Evolutionary conservation across 306 rosid genomes (phyloP).

Genomic region (Psophocarpus tetragonolobus): DNA sequence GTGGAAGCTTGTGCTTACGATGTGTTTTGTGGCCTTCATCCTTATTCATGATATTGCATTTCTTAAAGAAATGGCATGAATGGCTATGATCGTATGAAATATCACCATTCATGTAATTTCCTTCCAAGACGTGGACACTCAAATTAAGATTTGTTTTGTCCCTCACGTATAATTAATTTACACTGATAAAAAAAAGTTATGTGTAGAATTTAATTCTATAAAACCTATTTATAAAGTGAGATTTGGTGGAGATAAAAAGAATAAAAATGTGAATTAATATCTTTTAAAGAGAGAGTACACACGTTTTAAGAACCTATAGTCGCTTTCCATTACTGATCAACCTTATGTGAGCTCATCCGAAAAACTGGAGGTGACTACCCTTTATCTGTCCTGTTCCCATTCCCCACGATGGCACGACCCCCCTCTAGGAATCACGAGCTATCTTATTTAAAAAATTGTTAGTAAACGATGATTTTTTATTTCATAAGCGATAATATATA

Average conservation of each 20-base stretch:
- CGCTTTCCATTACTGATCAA: background rate
- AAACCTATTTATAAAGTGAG: too few species aligned
- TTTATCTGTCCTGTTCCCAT: background rate
- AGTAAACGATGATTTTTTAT: background rate
- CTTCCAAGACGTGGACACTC: background rate
- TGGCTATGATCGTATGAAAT: background rate
- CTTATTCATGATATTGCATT: background rate
- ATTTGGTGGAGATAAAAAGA: too few species aligned
- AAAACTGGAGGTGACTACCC: background rate
- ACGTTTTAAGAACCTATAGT: too few species aligned
- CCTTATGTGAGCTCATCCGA: background rate
- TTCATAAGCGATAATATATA: background rate
- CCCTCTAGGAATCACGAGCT: background rate
- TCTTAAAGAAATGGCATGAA: background rate
- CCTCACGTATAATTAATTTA: background rate
- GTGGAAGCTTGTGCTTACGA: background rate
- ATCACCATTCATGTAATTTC: background rate
- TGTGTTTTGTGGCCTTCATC: background rate
- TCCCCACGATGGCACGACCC: background rate
- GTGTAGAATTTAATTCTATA: too few species aligned
- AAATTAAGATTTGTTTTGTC: background rate
- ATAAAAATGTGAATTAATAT: too few species aligned
- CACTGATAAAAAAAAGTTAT: too few species aligned
- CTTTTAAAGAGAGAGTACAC: too few species aligned
- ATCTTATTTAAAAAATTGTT: background rate